Conservation (phyloP, 148 eudicot genomes). For the Diospyros kaki region DNA sequence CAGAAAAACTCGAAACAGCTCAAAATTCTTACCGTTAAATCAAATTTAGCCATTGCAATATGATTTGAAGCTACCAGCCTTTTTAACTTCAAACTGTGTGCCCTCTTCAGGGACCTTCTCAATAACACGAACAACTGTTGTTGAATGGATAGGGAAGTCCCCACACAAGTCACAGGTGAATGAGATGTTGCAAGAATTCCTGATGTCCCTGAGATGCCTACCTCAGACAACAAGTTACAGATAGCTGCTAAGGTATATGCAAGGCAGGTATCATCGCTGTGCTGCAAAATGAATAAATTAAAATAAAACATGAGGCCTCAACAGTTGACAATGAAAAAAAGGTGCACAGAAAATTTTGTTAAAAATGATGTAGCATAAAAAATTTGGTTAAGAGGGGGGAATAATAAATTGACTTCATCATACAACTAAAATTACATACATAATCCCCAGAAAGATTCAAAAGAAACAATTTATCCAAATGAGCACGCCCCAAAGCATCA, state of each 20-base stretch:
- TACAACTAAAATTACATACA: not conserved
- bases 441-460: not conserved
- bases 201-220: constrained; percentile 62
- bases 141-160: constrained; percentile 68
- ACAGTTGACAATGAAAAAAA: constrained; percentile 10
- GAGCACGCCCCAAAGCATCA: not conserved
- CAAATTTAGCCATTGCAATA: constrained; percentile 84
- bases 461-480: too few species aligned
- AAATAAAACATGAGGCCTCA: constrained; percentile 7
- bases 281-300: constrained; percentile 48
- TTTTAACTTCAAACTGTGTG: constrained; percentile 69
- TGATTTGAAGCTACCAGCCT: constrained; percentile 76
- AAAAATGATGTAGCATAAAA: not conserved
- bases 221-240: constrained; percentile 76
- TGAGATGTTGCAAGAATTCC: constrained; percentile 80
- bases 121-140: constrained; percentile 81
- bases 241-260: constrained; percentile 86
- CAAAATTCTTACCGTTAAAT: constrained; percentile 50
- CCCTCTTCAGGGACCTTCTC: constrained; percentile 75
- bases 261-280: constrained; percentile 81
- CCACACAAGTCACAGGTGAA: constrained; percentile 58
- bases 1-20: not conserved
- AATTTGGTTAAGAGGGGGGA: not conserved
- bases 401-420: not conserved
- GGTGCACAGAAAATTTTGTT: not conserved